Conservation (phyloP, 1,139 yeast species). For the Yamadazyma membranifaciens region DNA sequence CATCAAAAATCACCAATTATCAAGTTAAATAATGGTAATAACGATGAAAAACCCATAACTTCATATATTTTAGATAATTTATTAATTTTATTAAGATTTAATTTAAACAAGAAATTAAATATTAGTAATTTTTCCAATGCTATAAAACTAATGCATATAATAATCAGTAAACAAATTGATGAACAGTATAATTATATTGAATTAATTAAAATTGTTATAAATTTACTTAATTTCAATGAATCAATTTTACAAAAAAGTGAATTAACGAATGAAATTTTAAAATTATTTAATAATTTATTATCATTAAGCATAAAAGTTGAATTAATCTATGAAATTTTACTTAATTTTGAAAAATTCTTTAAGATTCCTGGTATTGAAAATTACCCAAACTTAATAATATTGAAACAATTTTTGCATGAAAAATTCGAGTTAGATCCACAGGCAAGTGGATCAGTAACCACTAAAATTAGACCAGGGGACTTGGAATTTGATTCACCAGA, state of each 20-base stretch:
- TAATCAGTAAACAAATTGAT: conserved; percentile 10
- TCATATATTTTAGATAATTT: conserved; percentile 40
- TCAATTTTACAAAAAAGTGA: conserved; percentile 15
- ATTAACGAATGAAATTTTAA: conserved; percentile 26
- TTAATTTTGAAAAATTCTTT: conserved; percentile 25
- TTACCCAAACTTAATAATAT: conserved; percentile 6
- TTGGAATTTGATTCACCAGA: conserved; percentile 33
- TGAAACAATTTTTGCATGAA: conserved; percentile 8
- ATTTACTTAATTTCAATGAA: conserved; percentile 26
- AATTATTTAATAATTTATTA: conserved; percentile 18
- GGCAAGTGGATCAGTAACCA: background rate
- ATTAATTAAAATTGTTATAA: conserved; percentile 26
- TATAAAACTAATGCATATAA: conserved; percentile 10
- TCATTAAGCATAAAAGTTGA: conserved; percentile 21
- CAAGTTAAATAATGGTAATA: conserved; percentile 24
- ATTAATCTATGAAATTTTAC: conserved; percentile 30
- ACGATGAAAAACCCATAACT: conserved; percentile 28
- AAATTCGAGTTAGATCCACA: conserved; percentile 9
- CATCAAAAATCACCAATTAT: conserved; percentile 39
- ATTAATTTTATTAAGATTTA: conserved; percentile 37
- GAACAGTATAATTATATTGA: conserved; percentile 29
- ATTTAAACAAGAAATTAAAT: conserved; percentile 36
- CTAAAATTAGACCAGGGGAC: conserved; percentile 17
- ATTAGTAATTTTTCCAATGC: conserved; percentile 24
- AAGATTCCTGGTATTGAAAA: conserved; percentile 6